Percentiles rank a stretch among this genome's conserved stretches.
Evolutionary conservation across 2,329 filamentous ascomycete genomes (phyloP).

Genomic region (Rutstroemia sp.): DNA sequence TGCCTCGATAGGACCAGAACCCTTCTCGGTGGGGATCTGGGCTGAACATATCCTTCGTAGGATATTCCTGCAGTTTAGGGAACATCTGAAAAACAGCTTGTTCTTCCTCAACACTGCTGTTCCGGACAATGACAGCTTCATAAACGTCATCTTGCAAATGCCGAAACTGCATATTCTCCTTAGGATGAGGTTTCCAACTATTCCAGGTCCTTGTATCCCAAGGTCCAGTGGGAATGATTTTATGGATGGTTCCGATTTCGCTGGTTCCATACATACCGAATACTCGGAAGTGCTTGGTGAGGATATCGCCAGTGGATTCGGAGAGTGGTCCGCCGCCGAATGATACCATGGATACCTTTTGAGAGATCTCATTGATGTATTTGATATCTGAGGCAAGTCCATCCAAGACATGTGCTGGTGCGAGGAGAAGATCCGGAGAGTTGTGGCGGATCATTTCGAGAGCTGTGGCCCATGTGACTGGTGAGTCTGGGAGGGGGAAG

Average conservation of each 20-base stretch:
- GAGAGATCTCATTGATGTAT: neutral
- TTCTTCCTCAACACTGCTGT: neutral
- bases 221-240: neutral
- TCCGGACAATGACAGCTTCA: neutral
- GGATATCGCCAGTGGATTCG: neutral
- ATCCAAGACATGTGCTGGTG: neutral
- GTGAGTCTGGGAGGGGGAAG: neutral
- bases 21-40: neutral
- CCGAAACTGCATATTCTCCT: neutral
- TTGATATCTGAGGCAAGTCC: neutral
- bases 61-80: neutral
- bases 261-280: neutral
- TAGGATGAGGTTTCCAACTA: neutral
- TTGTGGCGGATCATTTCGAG: neutral
- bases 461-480: neutral
- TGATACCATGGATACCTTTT: neutral
- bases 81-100: neutral
- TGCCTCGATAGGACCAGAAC: neutral
- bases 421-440: neutral
- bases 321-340: neutral
- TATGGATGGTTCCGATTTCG: neutral
- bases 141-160: neutral
- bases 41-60: neutral
- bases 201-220: neutral
- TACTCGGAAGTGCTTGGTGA: neutral